A percentile compares a stretch with the other conserved stretches of the same genome.
phyloP scores from a whole-genome alignment of 1,284 basidiomycete genomes.

The Pseudozyma sp. region DNA sequence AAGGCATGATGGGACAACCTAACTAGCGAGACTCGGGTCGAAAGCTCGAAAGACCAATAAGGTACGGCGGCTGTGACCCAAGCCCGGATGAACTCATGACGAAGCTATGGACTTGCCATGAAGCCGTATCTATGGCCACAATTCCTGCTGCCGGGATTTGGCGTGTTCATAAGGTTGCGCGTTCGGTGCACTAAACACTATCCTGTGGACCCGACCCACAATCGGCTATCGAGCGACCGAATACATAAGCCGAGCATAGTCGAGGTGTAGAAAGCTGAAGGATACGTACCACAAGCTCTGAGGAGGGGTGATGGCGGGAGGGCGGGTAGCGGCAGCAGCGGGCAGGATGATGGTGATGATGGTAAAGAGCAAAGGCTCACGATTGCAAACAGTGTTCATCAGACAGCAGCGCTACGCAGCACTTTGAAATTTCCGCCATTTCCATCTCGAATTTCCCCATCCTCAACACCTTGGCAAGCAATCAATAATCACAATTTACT shows the following conservation, averaged over 20 bases:
- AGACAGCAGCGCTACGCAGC: neutral
- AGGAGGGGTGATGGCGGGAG: constrained; percentile 24
- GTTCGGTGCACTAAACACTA: constrained; percentile 3
- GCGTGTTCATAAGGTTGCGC: constrained; percentile 10
- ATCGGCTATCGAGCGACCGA: constrained; percentile 5
- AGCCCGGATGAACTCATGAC: too few species aligned
- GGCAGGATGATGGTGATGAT: constrained; percentile 38
- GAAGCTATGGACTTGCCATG: neutral
- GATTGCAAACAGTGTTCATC: neutral
- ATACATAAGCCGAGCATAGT: neutral
- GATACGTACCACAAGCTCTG: constrained; percentile 50
- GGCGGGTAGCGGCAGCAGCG: constrained; percentile 25
- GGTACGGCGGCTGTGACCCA: neutral
- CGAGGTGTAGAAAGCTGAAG: neutral
- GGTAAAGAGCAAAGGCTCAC: constrained; percentile 10
- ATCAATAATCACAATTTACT: neutral
- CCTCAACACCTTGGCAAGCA: neutral
- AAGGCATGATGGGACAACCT: neutral
- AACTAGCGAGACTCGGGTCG: neutral
- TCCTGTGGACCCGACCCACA: neutral
- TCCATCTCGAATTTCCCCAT: neutral
- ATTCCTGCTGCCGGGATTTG: neutral
- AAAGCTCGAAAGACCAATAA: neutral
- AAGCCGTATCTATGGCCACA: neutral
- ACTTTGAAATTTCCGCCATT: neutral